Conservation (phyloP, 75 land plant species). For the Cunninghamia lanceolata region DNA sequence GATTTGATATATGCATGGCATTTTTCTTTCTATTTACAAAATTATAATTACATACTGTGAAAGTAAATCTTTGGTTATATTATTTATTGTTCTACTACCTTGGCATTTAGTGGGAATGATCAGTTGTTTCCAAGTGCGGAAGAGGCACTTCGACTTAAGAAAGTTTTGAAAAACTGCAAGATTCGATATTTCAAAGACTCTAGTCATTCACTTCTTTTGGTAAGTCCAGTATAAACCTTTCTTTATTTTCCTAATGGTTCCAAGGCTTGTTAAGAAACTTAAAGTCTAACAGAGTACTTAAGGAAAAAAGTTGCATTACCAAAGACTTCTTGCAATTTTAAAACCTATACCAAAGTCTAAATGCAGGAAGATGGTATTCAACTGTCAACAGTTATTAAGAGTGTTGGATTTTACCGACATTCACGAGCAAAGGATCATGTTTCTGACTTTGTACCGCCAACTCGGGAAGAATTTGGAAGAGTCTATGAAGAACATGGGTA, state of each 20-base stretch:
- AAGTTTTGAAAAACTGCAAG: conserved; percentile 36
- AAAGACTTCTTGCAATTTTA: neutral
- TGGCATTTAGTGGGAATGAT: conserved; percentile 58
- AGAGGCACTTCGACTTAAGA: conserved; percentile 55
- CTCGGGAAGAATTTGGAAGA: conserved; percentile 30
- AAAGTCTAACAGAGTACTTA: neutral
- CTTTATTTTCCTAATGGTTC: neutral
- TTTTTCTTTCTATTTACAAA: neutral
- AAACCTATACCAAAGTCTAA: conserved; percentile 1
- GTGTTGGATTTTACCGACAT: conserved; percentile 33
- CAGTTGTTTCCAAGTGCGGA: conserved; percentile 56
- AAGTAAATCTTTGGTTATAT: neutral
- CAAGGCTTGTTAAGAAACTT: neutral
- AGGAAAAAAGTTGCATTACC: neutral
- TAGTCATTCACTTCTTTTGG: conserved; percentile 62
- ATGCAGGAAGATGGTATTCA: conserved; percentile 45
- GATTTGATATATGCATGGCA: neutral
- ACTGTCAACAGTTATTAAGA: conserved; percentile 44
- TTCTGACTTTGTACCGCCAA: conserved; percentile 37
- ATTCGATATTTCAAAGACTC: conserved; percentile 46
- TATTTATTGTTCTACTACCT: neutral
- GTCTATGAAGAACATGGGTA: conserved; percentile 26
- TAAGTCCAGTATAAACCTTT: conserved; percentile 13
- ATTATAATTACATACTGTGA: neutral
- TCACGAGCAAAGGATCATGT: conserved; percentile 31